Evolutionary conservation across 257 asterid species (phyloP).

Genomic region (Ajuga chamaepitys): DNA sequence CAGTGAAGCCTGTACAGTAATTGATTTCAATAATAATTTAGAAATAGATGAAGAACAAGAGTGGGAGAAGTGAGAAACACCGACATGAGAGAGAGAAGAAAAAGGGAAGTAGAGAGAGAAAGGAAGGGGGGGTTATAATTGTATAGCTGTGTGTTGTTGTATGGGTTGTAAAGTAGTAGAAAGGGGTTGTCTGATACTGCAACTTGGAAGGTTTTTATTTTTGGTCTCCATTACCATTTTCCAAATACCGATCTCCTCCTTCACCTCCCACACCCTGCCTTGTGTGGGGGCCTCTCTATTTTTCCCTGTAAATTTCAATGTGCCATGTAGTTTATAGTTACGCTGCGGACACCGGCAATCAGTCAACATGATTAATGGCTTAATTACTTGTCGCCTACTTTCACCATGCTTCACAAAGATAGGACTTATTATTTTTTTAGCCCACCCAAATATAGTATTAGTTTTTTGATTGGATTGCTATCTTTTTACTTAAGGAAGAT

Average conservation of each 20-base stretch:
- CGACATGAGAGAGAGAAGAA: background rate
- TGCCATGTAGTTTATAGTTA: no score
- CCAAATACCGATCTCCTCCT: background rate
- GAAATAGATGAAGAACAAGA: background rate
- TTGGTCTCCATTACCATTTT: background rate
- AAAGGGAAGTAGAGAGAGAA: conserved; percentile 9
- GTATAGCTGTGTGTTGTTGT: conserved; percentile 11
- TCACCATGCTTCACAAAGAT: no score
- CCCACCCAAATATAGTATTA: no score
- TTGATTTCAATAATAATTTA: conserved; percentile 13
- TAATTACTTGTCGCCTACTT: no score
- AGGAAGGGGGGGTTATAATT: background rate
- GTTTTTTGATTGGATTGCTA: no score
- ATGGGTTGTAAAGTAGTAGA: conserved; percentile 40
- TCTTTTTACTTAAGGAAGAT: no score
- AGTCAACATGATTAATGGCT: no score
- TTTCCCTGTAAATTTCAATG: background rate
- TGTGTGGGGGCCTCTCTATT: background rate
- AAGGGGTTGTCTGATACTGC: conserved; percentile 40
- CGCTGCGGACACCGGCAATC: no score
- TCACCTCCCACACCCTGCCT: no score
- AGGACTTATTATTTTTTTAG: no score
- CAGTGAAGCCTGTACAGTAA: conserved; percentile 9
- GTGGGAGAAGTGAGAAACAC: background rate
- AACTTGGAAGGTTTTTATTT: conserved; percentile 24